Base-by-base conservation (phyloP, 805 yeast genomes). In the Debaryomyces tyrocola region DNA sequence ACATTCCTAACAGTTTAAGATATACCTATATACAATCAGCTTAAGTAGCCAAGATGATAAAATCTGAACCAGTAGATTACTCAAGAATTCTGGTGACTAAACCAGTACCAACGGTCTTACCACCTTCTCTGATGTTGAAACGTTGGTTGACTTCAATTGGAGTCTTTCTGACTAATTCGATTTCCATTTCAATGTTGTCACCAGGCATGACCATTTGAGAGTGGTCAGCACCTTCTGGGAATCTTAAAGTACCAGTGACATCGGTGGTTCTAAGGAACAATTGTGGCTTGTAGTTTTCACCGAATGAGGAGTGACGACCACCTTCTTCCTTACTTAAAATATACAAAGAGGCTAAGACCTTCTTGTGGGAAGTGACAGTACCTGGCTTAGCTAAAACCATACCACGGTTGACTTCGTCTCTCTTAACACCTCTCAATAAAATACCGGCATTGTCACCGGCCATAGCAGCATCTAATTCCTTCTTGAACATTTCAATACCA, bases 381-480 rank as follows among this genome's bases (percentile, higher is more conserved):
- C 89, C 92, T 63, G 96, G 91, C 79, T 90, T 91, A 67, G 96
- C 87, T 60, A 90, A 76, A 58, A 94, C 95, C 98, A 92, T 92
- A 77, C 99, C 99, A 78, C 99, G 88, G 73, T 82, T 80, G 60
- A 94, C 79, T 67, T 94, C 96, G 64, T 94, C 99, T 79, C 97
- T 90, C 84, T 90, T 91, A 70, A 92, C 83, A 82, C 98, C 98
- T 82, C 99, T 90, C 70, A 94, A 81, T 70, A 94, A 79, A 61
- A 94, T 83, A 76, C 99, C 99, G 69, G 96, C 95, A 74, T 95
- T 94, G 78, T 94, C 99, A 80, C 99, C 99, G 65, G 97, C 99
- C 85, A 87, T 87, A 57, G 98, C 98, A 63, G 84, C 80, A 75
- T 91, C 98, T 64, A 94, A 84, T 72, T 94, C 98, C 82, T 94